Evolutionary conservation across 1,284 basidiomycete genomes (phyloP).

Genomic region (Austroboletus rostrupii): DNA sequence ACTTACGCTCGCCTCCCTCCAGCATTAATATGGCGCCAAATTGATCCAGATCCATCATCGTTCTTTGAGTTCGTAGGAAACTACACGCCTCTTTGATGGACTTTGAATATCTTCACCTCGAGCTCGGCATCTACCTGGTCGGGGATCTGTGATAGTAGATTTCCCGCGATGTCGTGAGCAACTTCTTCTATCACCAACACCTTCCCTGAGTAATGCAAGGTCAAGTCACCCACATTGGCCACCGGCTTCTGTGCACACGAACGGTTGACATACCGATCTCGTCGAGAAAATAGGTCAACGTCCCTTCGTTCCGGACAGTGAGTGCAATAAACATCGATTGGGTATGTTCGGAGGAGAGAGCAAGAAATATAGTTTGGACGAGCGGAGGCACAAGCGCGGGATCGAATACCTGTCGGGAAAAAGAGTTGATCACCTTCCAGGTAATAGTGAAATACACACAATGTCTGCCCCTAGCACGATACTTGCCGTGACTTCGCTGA

Average conservation of each 20-base stretch:
- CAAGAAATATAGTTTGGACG: constrained; percentile 47
- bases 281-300: constrained; percentile 38
- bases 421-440: background rate
- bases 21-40: constrained; percentile 5
- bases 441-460: constrained; percentile 34
- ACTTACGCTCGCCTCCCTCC: background rate
- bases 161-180: constrained; percentile 15
- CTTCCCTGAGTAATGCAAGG: constrained; percentile 21
- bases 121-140: constrained; percentile 29
- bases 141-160: constrained; percentile 6
- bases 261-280: constrained; percentile 33
- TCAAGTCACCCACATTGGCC: constrained; percentile 1
- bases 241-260: too few relatives aligned
- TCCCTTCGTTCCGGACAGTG: constrained; percentile 48
- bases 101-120: constrained; percentile 39
- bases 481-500: constrained; percentile 45
- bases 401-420: constrained; percentile 58
- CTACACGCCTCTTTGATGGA: constrained; percentile 17
- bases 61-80: constrained; percentile 6
- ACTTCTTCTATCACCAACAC: constrained; percentile 21
- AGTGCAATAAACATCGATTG: constrained; percentile 53
- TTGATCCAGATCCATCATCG: constrained; percentile 51
- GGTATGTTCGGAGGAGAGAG: constrained; percentile 31
- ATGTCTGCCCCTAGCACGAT: constrained; percentile 70
- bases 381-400: constrained; percentile 58